Evolutionary conservation across 2,329 filamentous ascomycete genomes (phyloP).

Genomic region (Pseudocercospora macadamiae): DNA sequence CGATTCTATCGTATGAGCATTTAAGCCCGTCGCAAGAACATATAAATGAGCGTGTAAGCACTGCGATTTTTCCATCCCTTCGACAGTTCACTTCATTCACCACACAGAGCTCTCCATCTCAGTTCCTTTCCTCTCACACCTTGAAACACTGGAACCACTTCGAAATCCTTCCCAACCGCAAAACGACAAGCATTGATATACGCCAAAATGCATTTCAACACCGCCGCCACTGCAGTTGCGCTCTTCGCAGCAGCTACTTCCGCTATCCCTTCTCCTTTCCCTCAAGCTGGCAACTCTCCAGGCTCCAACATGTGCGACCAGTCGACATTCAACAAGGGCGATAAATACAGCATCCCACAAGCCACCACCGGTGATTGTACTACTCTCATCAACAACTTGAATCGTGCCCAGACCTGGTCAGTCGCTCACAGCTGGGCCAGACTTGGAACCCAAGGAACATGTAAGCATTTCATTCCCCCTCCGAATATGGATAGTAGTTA

Average conservation of each 20-base stretch:
- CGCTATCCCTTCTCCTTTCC: constrained; percentile 2
- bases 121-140: too few species aligned
- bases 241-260: background rate
- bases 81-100: too few species aligned
- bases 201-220: constrained; percentile 15
- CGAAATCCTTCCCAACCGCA: too few species aligned
- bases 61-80: too few species aligned
- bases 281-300: constrained; percentile 5
- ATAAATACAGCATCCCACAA: background rate
- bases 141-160: too few species aligned
- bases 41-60: too few species aligned
- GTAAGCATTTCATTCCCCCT: background rate
- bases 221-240: constrained; percentile 4
- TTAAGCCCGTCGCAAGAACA: too few species aligned
- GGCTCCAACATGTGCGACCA: constrained; percentile 15
- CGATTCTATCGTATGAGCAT: too few species aligned
- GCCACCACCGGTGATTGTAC: background rate
- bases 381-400: background rate
- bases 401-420: background rate
- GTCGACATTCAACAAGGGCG: constrained; percentile 16
- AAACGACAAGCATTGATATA: too few species aligned
- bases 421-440: constrained; percentile 11
- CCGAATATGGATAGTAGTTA: too few species aligned
- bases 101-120: too few species aligned
- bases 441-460: constrained; percentile 1